Base-by-base conservation (phyloP, 371 early-diverging fungal genomes). In the Massospora cicadina region DNA sequence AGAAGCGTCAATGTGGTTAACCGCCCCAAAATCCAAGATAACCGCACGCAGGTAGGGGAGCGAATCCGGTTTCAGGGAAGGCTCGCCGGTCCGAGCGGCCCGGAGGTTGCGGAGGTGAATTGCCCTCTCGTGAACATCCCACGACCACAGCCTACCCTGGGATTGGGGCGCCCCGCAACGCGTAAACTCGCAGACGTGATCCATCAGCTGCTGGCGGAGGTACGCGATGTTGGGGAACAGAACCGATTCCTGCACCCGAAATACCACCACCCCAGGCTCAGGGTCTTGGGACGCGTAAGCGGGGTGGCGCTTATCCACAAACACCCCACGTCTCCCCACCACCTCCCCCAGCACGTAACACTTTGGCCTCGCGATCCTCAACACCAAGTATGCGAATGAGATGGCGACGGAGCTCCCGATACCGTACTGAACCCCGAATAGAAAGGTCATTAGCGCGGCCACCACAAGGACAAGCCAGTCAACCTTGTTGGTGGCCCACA, bases 1-100 rank as follows among this genome's bases (percentile, higher is more conserved):
- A 0, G 90, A 84, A 29, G 81, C 78, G 65, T 93, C 93, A 68
- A 91, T 78, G 32, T 77, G 73, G 63, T 86, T 84, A 13, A 90
- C 90, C 12, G 81, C 83, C 0, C 85, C 76, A 56, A 93, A 76
- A 69, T 91, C 91, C n/a, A 92, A 72, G 26, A 92, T 71, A 23
- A 92, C 68, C 0, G 90, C 84, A 1, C 79, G 75, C n/a, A 89
- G 23, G 24, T 61, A 33, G 25, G 62, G 62, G 10, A 61, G n/a
- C 21, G 17, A 2, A 10, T 59, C 25, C 24, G 33, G n/a, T 53
- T 26, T 28, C 43, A 33, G 25, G 7, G 10, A 53, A 3, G 62
- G 62, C 26, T 53, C 3, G n/a, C n/a, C n/a, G 25, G 24, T 61
- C 2, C 62, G 31, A 2, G 26, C 7, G 3, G 62, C 62, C 5